phyloP scores from a whole-genome alignment of 2,329 filamentous ascomycete genomes.

The Aspergillus pseudoterreus region DNA sequence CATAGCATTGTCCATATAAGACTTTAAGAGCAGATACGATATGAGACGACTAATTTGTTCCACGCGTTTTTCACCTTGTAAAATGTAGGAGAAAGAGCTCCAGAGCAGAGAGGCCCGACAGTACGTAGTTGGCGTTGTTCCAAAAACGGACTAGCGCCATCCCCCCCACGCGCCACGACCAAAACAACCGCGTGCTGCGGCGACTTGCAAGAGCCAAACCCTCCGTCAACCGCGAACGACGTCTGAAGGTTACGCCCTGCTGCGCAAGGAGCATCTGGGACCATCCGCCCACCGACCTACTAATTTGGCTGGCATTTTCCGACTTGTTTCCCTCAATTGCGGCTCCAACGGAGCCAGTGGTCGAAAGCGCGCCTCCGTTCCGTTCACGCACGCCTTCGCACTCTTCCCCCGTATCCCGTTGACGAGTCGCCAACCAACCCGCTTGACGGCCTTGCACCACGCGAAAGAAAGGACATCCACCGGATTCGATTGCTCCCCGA shows the following conservation, averaged over 20 bases:
- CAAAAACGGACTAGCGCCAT: conserved; percentile 31
- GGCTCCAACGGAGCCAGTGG: not conserved
- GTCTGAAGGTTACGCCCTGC: conserved; percentile 11
- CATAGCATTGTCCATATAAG: not conserved
- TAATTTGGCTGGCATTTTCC: not conserved
- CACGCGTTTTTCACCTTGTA: too few relatives aligned
- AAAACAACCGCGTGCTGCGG: conserved; percentile 38
- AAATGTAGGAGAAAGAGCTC: not conserved
- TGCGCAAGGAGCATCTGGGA: conserved; percentile 16
- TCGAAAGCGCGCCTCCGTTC: conserved; percentile 11
- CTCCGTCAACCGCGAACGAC: conserved; percentile 13
- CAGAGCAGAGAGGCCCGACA: not conserved
- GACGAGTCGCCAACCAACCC: not conserved
- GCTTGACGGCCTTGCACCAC: conserved; percentile 7
- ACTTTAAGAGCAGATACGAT: not conserved
- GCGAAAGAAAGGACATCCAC: not conserved
- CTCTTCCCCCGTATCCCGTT: conserved; percentile 2
- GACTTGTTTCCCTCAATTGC: conserved; percentile 11
- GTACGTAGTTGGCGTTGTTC: conserved; percentile 5
- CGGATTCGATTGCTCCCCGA: not conserved
- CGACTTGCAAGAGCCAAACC: conserved; percentile 17
- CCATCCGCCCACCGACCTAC: conserved; percentile 2
- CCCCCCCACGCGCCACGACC: conserved; percentile 36
- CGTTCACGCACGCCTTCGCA: conserved; percentile 5
- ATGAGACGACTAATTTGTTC: too few relatives aligned